These are phyloP conservation scores for Kwoniella dendrophila DNA, from an alignment of 768 basidiomycete species.

Conservation along the genomic window DNA sequence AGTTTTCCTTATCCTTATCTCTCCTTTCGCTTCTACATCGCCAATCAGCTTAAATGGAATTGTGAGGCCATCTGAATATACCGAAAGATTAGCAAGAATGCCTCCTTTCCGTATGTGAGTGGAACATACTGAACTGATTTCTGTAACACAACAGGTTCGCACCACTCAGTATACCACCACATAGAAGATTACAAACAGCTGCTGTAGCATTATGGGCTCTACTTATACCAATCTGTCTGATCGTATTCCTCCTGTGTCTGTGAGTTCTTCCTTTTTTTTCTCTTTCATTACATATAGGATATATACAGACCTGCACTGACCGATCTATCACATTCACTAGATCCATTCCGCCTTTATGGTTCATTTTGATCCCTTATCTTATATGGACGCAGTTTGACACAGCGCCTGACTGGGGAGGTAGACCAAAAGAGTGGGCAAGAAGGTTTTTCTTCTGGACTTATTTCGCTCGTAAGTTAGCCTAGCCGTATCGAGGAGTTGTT, in stretches of 20 bases:
- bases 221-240: slow-evolving; percentile 69
- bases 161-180: slow-evolving; percentile 80
- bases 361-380: slow-evolving; percentile 72
- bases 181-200: slow-evolving; percentile 82
- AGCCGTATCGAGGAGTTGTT: no score
- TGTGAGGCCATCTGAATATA: no score
- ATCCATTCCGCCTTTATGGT: slow-evolving; percentile 87
- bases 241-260: slow-evolving; percentile 79
- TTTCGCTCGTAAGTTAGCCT: slow-evolving; percentile 75
- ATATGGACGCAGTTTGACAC: slow-evolving; percentile 77
- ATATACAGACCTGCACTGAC: background rate
- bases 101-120: no score
- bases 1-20: no score
- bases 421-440: slow-evolving; percentile 75
- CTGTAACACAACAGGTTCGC: slow-evolving; percentile 63
- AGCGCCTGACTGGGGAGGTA: slow-evolving; percentile 71
- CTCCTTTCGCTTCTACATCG: no score
- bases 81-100: slow-evolving; percentile 1
- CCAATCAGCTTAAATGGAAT: no score
- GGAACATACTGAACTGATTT: background rate
- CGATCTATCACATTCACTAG: slow-evolving; percentile 57
- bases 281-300: background rate
- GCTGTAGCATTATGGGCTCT: slow-evolving; percentile 86
- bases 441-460: slow-evolving; percentile 75
- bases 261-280: slow-evolving; percentile 57